A percentile compares a stretch with the other conserved stretches of the same genome.
phyloP scores from a whole-genome alignment of 148 eudicot genomes.

The Talinum fruticosum region DNA sequence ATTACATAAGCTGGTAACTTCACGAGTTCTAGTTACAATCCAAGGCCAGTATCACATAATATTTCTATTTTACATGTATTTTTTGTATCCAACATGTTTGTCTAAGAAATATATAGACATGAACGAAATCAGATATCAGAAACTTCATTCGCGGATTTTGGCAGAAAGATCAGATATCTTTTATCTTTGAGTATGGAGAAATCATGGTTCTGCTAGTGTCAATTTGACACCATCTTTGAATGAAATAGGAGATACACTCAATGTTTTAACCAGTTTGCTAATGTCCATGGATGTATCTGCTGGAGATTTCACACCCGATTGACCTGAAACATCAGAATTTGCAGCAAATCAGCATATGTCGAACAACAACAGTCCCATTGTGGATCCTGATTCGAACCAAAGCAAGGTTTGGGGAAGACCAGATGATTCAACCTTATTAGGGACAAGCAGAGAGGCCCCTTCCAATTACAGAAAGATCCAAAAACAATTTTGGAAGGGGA shows the following conservation, averaged over 20 bases:
- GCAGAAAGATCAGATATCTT: background rate
- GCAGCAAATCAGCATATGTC: background rate
- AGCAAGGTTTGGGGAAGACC: background rate
- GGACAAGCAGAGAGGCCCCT: background rate
- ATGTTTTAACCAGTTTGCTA: slow-evolving; percentile 49
- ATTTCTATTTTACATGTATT: background rate
- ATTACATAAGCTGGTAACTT: no score
- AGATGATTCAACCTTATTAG: no score
- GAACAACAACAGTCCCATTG: background rate
- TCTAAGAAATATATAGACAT: slow-evolving; percentile 7
- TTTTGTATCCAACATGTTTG: background rate
- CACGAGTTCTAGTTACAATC: no score
- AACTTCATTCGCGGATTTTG: background rate
- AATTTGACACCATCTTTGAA: slow-evolving; percentile 65
- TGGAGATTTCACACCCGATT: slow-evolving; percentile 94
- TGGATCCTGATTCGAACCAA: background rate
- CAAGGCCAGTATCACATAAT: no score
- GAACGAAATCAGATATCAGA: background rate
- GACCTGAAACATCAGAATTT: slow-evolving; percentile 45
- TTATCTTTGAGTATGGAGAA: slow-evolving; percentile 21
- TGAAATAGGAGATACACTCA: slow-evolving; percentile 47
- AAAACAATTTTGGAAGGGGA: background rate
- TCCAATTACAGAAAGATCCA: background rate
- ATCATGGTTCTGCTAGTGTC: slow-evolving; percentile 50
- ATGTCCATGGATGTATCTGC: slow-evolving; percentile 95